Percentiles rank a stretch among this genome's conserved stretches.
These are phyloP conservation scores for Cryoendolithus antarcticus DNA, from an alignment of 2,329 filamentous ascomycete genomes.

Conservation along the genomic window DNA sequence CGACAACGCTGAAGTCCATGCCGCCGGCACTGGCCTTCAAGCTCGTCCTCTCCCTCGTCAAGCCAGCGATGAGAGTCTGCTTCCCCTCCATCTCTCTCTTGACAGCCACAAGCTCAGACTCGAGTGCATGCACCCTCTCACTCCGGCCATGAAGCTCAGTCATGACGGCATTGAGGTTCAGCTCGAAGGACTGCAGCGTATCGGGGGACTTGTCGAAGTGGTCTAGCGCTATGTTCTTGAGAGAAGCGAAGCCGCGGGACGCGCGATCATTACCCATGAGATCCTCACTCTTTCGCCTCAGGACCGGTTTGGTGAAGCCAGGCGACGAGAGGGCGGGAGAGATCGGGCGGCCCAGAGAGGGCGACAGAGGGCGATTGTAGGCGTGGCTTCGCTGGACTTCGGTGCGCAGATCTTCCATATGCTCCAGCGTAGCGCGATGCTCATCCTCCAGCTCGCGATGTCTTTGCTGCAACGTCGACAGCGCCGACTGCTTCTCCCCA, in stretches of 20 bases:
- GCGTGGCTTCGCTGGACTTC: conserved; percentile 39
- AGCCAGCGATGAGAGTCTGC: conserved; percentile 85
- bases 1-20: conserved; percentile 87
- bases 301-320: conserved; percentile 43
- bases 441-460: conserved; percentile 74
- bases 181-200: conserved; percentile 80
- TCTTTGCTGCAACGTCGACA: conserved; percentile 59
- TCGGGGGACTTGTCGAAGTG: conserved; percentile 75
- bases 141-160: conserved; percentile 78
- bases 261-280: conserved; percentile 52
- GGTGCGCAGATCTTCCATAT: conserved; percentile 88
- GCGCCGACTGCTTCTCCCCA: conserved; percentile 62
- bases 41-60: conserved; percentile 86
- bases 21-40: conserved; percentile 54
- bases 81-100: conserved; percentile 97
- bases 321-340: conserved; percentile 4
- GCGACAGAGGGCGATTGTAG: conserved; percentile 12
- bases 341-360: conserved; percentile 28
- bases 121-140: conserved; percentile 80
- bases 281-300: conserved; percentile 22
- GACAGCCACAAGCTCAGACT: conserved; percentile 67
- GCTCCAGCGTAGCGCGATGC: conserved; percentile 68
- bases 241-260: conserved; percentile 77
- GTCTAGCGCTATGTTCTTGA: conserved; percentile 78
- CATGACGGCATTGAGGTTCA: conserved; percentile 84